Conservation (phyloP, 108 stramenopile genomes). For the Nitzschia sp. region DNA sequence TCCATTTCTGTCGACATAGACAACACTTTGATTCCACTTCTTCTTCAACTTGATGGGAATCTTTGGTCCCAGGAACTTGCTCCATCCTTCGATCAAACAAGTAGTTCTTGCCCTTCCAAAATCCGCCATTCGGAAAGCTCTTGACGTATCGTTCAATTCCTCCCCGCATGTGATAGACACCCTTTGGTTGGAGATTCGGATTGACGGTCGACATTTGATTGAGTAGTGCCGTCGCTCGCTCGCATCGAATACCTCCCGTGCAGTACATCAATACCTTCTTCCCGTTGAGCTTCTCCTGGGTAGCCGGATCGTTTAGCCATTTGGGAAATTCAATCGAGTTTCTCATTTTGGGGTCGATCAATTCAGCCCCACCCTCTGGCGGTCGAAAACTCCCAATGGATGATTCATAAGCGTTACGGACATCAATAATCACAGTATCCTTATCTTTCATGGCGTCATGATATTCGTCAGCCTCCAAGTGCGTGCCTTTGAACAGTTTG, state of each 20-base stretch:
- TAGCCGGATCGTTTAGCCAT: slow-evolving; percentile 67
- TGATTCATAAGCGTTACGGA: slow-evolving; percentile 78
- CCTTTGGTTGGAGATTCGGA: slow-evolving; percentile 37
- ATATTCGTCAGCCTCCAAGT: slow-evolving; percentile 78
- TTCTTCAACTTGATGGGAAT: slow-evolving; percentile 36
- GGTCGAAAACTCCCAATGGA: slow-evolving; percentile 71
- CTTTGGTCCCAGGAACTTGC: slow-evolving; percentile 51
- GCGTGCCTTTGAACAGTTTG: slow-evolving; percentile 54
- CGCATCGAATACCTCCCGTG: slow-evolving; percentile 72
- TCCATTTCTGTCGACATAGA: slow-evolving; percentile 52
- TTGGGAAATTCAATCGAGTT: slow-evolving; percentile 72
- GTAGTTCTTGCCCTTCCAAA: slow-evolving; percentile 85
- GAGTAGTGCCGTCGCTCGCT: slow-evolving; percentile 75
- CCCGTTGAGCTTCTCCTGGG: slow-evolving; percentile 63
- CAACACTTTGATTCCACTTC: slow-evolving; percentile 58
- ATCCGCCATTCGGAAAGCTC: slow-evolving; percentile 74
- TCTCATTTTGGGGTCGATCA: slow-evolving; percentile 79
- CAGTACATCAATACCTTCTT: slow-evolving; percentile 85
- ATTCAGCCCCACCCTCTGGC: slow-evolving; percentile 58
- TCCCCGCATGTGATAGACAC: slow-evolving; percentile 76
- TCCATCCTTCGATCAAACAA: slow-evolving; percentile 83
- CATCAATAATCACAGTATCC: slow-evolving; percentile 84
- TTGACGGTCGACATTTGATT: slow-evolving; percentile 60
- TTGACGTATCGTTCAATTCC: slow-evolving; percentile 87
- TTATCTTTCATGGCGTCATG: slow-evolving; percentile 65